phyloP scores from a whole-genome alignment of 2,329 filamentous ascomycete species.

The Aspergillus tanneri region DNA sequence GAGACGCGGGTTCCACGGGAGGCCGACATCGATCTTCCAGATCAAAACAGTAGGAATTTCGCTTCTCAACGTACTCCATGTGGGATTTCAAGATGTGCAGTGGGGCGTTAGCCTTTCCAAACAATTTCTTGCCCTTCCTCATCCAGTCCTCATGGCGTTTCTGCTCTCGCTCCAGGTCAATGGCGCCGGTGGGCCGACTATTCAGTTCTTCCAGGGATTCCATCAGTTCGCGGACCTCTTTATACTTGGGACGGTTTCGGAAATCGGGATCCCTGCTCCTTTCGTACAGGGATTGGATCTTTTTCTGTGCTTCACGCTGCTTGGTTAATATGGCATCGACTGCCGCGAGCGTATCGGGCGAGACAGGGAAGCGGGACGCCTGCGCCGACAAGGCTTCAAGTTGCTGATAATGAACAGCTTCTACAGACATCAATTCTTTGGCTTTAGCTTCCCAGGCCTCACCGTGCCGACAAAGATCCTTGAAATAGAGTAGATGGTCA shows the following conservation, averaged over 20 bases:
- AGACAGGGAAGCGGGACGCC: constrained; percentile 76
- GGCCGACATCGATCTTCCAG: constrained; percentile 82
- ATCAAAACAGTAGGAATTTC: constrained; percentile 90
- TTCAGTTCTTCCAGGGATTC: constrained; percentile 84
- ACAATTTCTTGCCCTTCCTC: constrained; percentile 94
- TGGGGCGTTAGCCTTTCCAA: constrained; percentile 96
- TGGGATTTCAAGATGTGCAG: constrained; percentile 93
- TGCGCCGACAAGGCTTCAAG: constrained; percentile 87
- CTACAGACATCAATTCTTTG: constrained; percentile 86
- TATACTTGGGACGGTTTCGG: constrained; percentile 77
- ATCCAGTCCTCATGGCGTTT: constrained; percentile 99
- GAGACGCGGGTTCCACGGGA: constrained; percentile 86
- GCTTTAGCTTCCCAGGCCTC: constrained; percentile 91
- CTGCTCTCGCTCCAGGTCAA: constrained; percentile 90
- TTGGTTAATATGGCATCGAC: constrained; percentile 94
- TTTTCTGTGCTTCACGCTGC: constrained; percentile 88
- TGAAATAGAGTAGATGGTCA: constrained; percentile 72
- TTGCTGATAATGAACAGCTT: constrained; percentile 89
- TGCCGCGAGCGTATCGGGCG: constrained; percentile 71
- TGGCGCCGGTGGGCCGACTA: constrained; percentile 84
- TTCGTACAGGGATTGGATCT: constrained; percentile 78
- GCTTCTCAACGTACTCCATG: constrained; percentile 87
- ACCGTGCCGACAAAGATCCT: constrained; percentile 72
- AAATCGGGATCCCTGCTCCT: constrained; percentile 74
- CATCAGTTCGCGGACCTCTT: constrained; percentile 86